These are phyloP conservation scores for Metahyphopichia silvanorum DNA, from an alignment of 805 yeast genomes.

Conservation along the genomic window DNA sequence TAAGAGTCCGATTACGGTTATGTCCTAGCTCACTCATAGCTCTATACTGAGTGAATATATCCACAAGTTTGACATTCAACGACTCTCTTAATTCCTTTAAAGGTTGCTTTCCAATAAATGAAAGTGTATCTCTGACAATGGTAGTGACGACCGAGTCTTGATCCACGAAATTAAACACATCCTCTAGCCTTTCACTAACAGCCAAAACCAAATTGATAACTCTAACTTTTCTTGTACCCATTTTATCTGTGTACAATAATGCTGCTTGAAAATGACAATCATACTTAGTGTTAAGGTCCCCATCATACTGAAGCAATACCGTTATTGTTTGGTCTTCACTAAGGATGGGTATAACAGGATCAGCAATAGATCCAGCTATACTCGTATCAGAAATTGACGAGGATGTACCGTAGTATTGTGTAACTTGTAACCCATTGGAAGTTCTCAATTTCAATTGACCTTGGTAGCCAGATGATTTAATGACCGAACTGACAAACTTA, in stretches of 20 bases:
- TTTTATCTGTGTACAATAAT: constrained; percentile 70
- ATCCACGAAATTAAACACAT: constrained; percentile 76
- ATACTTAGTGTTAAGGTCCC: constrained; percentile 59
- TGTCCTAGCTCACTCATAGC: constrained; percentile 45
- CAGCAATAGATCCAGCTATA: constrained; percentile 37
- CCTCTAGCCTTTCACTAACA: constrained; percentile 68
- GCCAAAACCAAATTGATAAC: constrained; percentile 83
- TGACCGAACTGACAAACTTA: constrained; percentile 53
- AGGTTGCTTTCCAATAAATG: constrained; percentile 39
- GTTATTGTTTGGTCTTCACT: constrained; percentile 63
- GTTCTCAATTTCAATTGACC: constrained; percentile 82
- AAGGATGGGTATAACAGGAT: constrained; percentile 69
- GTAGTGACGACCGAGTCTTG: constrained; percentile 47
- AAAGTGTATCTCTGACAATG: constrained; percentile 36
- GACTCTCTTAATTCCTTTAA: constrained; percentile 37
- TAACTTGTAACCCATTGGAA: constrained; percentile 81
- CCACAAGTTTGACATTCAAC: constrained; percentile 37
- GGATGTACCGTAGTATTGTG: constrained; percentile 63
- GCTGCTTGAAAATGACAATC: constrained; percentile 94
- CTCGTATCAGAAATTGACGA: constrained; percentile 20
- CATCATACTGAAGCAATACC: constrained; percentile 74
- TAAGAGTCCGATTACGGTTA: constrained; percentile 27
- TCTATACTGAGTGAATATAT: constrained; percentile 47
- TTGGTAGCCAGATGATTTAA: constrained; percentile 64
- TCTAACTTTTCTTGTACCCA: constrained; percentile 79